Conservation (phyloP, 1,284 basidiomycete genomes). For the Irpex lacteus region DNA sequence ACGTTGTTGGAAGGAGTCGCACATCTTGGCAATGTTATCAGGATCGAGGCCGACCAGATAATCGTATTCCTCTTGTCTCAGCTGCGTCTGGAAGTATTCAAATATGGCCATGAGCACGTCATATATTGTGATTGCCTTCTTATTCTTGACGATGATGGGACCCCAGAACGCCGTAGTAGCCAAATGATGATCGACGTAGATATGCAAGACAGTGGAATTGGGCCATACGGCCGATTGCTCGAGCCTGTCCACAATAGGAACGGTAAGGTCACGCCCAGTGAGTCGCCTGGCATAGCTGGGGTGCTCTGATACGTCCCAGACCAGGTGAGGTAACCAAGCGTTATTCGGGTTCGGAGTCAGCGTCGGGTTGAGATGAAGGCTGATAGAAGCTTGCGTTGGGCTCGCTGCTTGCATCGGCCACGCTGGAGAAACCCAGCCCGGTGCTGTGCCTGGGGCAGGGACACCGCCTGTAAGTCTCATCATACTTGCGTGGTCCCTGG, state of each 20-base stretch:
- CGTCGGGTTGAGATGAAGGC: slow-evolving; percentile 1
- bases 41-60: not conserved
- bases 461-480: not conserved
- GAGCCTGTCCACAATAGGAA: not conserved
- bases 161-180: slow-evolving; percentile 5
- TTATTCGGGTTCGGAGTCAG: slow-evolving; percentile 4
- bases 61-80: not conserved
- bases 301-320: slow-evolving; percentile 6
- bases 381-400: not conserved
- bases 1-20: not conserved
- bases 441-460: not conserved
- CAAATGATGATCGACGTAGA: slow-evolving; percentile 1
- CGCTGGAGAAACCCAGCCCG: not conserved
- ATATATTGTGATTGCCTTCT: not conserved
- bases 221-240: slow-evolving; percentile 3
- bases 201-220: not conserved
- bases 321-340: slow-evolving; percentile 1
- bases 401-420: not conserved
- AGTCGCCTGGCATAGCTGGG: slow-evolving; percentile 2
- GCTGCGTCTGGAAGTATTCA: slow-evolving; percentile 3
- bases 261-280: slow-evolving; percentile 7
- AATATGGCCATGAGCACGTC: slow-evolving; percentile 4
- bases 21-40: not conserved
- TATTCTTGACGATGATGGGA: slow-evolving; percentile 5
- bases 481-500: not conserved